Conservation (phyloP, 176 grass and related monocot genomes). For the Eragrostis nindensis region DNA sequence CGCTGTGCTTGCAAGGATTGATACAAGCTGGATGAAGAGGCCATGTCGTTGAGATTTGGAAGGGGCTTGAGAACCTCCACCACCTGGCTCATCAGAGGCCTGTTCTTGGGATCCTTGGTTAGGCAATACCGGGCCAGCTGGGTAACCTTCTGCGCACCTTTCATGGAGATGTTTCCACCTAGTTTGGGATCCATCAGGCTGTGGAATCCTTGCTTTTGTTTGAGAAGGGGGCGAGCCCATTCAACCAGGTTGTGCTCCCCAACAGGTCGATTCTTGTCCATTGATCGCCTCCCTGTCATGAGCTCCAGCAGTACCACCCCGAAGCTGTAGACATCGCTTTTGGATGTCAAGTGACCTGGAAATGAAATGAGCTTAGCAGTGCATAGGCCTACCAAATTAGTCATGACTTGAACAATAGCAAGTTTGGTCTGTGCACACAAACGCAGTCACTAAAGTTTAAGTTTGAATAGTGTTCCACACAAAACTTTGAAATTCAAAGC, state of each 20-base stretch:
- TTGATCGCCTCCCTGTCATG: slow-evolving; percentile 49
- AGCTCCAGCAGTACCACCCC: slow-evolving; percentile 56
- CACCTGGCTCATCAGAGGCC: slow-evolving; percentile 74
- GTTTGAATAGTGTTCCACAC: background rate
- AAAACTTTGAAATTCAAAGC: background rate
- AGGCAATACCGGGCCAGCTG: slow-evolving; percentile 49
- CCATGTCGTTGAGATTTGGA: slow-evolving; percentile 59
- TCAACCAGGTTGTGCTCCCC: slow-evolving; percentile 69
- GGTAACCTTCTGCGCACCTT: slow-evolving; percentile 47
- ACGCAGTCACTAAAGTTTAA: background rate
- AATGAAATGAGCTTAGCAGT: background rate
- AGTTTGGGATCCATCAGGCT: slow-evolving; percentile 47
- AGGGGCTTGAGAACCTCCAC: slow-evolving; percentile 67
- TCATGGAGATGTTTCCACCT: slow-evolving; percentile 46
- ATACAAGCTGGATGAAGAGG: slow-evolving; percentile 50
- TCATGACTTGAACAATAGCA: background rate
- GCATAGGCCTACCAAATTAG: slow-evolving; percentile 2
- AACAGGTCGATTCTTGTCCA: slow-evolving; percentile 57
- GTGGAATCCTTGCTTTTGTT: slow-evolving; percentile 38
- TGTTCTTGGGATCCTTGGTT: slow-evolving; percentile 40
- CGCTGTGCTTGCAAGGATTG: slow-evolving; percentile 59
- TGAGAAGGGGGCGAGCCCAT: slow-evolving; percentile 49
- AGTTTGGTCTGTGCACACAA: no score
- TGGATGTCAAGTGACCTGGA: slow-evolving; percentile 59
- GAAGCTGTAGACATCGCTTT: slow-evolving; percentile 63